Evolutionary conservation across 2,329 filamentous ascomycete genomes (phyloP).

Genomic region (Macrophomina tecta): DNA sequence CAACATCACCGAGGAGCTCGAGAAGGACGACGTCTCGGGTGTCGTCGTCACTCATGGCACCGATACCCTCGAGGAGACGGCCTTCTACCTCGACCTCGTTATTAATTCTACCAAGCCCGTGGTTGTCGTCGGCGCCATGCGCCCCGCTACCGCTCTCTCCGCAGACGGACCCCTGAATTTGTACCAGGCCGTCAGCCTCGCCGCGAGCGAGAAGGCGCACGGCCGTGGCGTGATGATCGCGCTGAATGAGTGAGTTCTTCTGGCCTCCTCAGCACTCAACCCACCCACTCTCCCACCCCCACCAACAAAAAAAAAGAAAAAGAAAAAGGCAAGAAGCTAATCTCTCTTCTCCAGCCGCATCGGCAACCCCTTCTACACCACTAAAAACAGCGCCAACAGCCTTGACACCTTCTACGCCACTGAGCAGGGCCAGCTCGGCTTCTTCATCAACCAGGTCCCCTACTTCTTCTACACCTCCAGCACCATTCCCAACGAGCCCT

Average conservation of each 20-base stretch:
- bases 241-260: constrained; percentile 58
- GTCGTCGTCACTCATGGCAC: constrained; percentile 70
- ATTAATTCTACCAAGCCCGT: constrained; percentile 65
- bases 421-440: constrained; percentile 64
- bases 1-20: constrained; percentile 57
- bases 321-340: background rate
- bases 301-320: background rate
- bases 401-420: constrained; percentile 66
- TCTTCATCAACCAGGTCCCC: constrained; percentile 63
- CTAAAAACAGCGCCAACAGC: constrained; percentile 68
- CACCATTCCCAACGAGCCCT: constrained; percentile 48
- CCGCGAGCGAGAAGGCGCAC: constrained; percentile 52
- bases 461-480: constrained; percentile 65
- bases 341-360: constrained; percentile 51
- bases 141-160: constrained; percentile 66
- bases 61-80: constrained; percentile 68
- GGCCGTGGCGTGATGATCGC: constrained; percentile 65
- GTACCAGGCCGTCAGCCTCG: constrained; percentile 64
- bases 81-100: constrained; percentile 67
- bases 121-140: constrained; percentile 67
- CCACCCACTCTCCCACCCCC: background rate
- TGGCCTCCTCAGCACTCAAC: too few species aligned
- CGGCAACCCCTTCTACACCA: constrained; percentile 62
- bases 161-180: constrained; percentile 70
- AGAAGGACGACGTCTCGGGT: constrained; percentile 49